These are phyloP conservation scores for Thozetella sp. DNA, from an alignment of 495 filamentous ascomycete species.

Conservation along the genomic window DNA sequence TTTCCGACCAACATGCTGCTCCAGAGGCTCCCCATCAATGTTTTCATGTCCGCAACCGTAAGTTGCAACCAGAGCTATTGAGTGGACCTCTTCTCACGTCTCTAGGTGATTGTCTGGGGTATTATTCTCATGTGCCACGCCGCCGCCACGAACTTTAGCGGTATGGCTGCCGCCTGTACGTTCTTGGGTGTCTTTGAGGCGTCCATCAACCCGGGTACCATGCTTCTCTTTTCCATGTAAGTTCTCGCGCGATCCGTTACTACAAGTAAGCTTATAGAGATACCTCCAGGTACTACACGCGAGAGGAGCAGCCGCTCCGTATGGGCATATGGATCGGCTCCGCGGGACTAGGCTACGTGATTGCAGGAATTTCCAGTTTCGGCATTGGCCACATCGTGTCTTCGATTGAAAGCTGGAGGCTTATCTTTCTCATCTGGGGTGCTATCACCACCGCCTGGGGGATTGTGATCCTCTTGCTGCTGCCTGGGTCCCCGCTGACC, in stretches of 20 bases:
- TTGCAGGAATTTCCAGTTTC: conserved; percentile 58
- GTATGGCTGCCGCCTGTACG: conserved; percentile 53
- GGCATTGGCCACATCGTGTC: conserved; percentile 57
- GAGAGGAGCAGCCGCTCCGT: conserved; percentile 55
- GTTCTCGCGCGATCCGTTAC: too few relatives aligned
- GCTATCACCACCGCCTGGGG: conserved; percentile 49
- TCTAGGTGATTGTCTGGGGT: background rate
- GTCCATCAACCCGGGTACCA: conserved; percentile 48
- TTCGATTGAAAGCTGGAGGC: conserved; percentile 38
- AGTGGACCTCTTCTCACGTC: conserved; percentile 9
- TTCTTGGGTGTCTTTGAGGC: conserved; percentile 60
- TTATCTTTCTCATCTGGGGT: conserved; percentile 62
- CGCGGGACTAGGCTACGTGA: conserved; percentile 56
- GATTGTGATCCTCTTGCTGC: conserved; percentile 40
- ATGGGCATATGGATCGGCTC: conserved; percentile 63
- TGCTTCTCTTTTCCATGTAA: conserved; percentile 47
- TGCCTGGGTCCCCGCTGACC: conserved; percentile 49
- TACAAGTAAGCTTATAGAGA: too few relatives aligned
- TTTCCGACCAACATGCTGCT: conserved; percentile 59
- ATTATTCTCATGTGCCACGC: background rate
- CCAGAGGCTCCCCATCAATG: conserved; percentile 59
- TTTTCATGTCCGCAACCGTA: conserved; percentile 54
- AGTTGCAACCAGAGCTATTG: conserved; percentile 55
- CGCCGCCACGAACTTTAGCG: conserved; percentile 32
- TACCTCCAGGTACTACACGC: too few relatives aligned